phyloP scores from a whole-genome alignment of 2,329 filamentous ascomycete species.

The Diplocarpon rosae region DNA sequence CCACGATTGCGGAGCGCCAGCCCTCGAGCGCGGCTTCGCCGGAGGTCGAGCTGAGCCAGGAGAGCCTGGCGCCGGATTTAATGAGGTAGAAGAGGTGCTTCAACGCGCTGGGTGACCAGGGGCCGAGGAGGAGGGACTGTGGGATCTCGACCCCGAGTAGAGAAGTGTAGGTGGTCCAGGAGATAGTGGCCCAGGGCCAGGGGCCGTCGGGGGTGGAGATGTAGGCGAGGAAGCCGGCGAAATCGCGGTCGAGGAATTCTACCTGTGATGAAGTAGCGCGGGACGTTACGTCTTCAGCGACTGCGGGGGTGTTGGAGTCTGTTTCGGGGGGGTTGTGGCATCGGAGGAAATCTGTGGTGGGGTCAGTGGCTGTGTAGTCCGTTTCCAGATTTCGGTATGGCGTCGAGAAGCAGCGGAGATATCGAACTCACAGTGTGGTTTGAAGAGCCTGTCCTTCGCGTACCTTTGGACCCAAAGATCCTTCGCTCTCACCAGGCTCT shows the following conservation, averaged over 20 bases:
- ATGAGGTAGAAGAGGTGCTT: constrained; percentile 24
- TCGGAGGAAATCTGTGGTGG: constrained; percentile 5
- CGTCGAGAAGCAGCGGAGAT: neutral
- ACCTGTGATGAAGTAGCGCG: constrained; percentile 1
- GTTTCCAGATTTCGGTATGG: no score
- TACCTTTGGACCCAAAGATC: constrained; percentile 17
- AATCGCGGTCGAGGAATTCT: constrained; percentile 14
- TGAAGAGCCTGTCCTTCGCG: constrained; percentile 3
- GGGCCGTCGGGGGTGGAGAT: neutral
- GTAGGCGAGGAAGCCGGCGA: constrained; percentile 9
- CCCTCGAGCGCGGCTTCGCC: constrained; percentile 24
- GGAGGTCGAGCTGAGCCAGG: constrained; percentile 20
- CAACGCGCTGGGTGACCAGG: constrained; percentile 22
- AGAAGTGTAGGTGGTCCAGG: constrained; percentile 10
- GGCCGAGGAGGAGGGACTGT: constrained; percentile 21
- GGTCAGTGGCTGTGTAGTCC: neutral
- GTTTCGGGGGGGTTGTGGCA: neutral
- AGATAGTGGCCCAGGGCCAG: neutral
- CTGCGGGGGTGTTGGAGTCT: no score
- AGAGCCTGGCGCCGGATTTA: constrained; percentile 20
- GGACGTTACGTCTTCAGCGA: no score
- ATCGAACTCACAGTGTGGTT: constrained; percentile 9
- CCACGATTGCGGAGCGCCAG: constrained; percentile 16
- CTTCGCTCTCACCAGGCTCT: constrained; percentile 18
- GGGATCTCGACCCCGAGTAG: constrained; percentile 19